Evolutionary conservation across 2,329 filamentous ascomycete genomes (phyloP).

Genomic region (Blastomyces silverae): DNA sequence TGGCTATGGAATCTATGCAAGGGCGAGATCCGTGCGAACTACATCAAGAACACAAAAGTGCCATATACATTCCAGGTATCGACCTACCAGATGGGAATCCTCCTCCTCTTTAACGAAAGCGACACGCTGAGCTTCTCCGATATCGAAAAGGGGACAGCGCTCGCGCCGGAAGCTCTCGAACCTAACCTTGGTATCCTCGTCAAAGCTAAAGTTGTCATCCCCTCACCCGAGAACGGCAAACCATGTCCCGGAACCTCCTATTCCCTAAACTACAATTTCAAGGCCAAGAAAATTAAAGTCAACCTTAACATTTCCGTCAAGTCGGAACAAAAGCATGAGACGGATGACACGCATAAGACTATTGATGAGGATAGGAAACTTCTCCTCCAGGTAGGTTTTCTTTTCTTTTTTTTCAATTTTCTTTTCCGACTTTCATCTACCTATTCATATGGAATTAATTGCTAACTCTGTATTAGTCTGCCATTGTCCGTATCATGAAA

Average conservation of each 20-base stretch:
- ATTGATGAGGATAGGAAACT: constrained; percentile 98
- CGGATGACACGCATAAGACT: constrained; percentile 96
- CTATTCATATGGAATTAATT: constrained; percentile 27
- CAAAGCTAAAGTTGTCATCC: constrained; percentile 82
- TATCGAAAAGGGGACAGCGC: constrained; percentile 70
- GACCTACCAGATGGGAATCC: constrained; percentile 94
- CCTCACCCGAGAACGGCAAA: constrained; percentile 66
- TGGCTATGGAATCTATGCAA: constrained; percentile 99
- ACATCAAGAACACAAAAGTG: constrained; percentile 80
- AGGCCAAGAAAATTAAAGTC: constrained; percentile 95
- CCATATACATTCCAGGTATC: constrained; percentile 97
- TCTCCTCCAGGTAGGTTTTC: constrained; percentile 74
- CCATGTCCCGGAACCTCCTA: constrained; percentile 72
- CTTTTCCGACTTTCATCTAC: too few species aligned
- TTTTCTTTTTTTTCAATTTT: constrained; percentile 17
- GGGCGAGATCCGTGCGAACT: constrained; percentile 90
- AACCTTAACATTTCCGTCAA: constrained; percentile 94
- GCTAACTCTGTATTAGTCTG: constrained; percentile 57
- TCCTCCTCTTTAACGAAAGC: constrained; percentile 88
- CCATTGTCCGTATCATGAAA: constrained; percentile 99
- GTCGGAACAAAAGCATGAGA: constrained; percentile 91
- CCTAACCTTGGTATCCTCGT: constrained; percentile 78
- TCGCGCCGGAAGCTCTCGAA: constrained; percentile 77
- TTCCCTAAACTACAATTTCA: constrained; percentile 87
- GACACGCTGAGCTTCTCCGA: constrained; percentile 82